Conservation (phyloP, 169 alveolate genomes). For the Plasmodium gallinaceum region DNA sequence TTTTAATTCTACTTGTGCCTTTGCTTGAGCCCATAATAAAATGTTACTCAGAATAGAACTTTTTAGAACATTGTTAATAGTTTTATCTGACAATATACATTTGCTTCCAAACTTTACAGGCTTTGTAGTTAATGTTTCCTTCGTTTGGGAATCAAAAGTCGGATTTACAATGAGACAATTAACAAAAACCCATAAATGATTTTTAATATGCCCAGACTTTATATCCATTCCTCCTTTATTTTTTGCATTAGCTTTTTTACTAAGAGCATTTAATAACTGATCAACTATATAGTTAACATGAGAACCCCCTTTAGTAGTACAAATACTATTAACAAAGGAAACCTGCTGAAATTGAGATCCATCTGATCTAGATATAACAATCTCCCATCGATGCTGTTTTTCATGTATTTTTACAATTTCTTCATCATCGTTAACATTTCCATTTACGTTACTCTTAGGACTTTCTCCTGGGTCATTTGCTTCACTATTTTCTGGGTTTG, state of each 20-base stretch:
- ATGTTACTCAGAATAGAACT: conserved; percentile 93
- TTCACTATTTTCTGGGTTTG: conserved; percentile 29
- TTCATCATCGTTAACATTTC: conserved; percentile 68
- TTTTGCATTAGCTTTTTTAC: conserved; percentile 93
- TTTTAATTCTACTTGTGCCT: conserved; percentile 94
- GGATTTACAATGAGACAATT: conserved; percentile 98
- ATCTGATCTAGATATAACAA: conserved; percentile 89
- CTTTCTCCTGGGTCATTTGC: conserved; percentile 11
- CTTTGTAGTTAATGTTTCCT: conserved; percentile 96
- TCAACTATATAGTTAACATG: conserved; percentile 98
- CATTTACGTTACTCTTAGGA: background rate
- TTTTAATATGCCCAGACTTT: conserved; percentile 93
- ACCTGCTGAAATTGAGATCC: conserved; percentile 96
- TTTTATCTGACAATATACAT: conserved; percentile 92
- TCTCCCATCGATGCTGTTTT: conserved; percentile 89
- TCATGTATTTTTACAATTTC: conserved; percentile 85
- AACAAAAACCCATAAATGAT: conserved; percentile 97
- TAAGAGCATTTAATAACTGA: conserved; percentile 94
- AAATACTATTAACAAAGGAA: conserved; percentile 98
- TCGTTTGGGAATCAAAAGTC: conserved; percentile 99
- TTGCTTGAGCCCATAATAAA: conserved; percentile 94
- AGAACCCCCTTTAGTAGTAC: conserved; percentile 99
- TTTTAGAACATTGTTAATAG: conserved; percentile 90
- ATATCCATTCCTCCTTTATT: conserved; percentile 95
- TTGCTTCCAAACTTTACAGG: conserved; percentile 92